Evolutionary conservation across 2,329 filamentous ascomycete species (phyloP).

Genomic region (Daldinia sp.): DNA sequence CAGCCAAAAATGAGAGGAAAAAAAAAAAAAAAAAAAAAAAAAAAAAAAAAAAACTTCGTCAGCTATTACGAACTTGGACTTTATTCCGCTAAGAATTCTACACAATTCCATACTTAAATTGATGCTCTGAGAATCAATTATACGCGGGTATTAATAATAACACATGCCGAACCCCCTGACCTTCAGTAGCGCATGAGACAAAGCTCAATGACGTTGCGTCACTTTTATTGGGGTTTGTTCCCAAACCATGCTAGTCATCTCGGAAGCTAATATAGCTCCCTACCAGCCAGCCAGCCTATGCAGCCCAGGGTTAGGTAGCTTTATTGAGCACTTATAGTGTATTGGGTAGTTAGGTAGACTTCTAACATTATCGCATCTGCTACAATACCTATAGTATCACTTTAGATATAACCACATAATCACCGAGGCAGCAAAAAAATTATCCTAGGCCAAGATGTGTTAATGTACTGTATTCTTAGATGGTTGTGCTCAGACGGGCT

Average conservation of each 20-base stretch:
- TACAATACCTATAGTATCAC: background rate
- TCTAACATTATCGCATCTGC: background rate
- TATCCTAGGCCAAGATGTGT: too few relatives aligned
- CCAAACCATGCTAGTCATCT: slow-evolving; percentile 27
- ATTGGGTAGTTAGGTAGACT: background rate
- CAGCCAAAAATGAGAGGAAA: background rate
- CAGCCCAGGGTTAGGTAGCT: background rate
- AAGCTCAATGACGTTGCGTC: slow-evolving; percentile 30
- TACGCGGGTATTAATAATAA: background rate
- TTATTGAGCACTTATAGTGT: background rate
- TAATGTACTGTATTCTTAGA: too few relatives aligned
- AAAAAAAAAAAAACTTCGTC: background rate
- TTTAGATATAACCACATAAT: too few relatives aligned
- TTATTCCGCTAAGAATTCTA: background rate
- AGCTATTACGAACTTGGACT: background rate
- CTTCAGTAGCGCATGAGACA: slow-evolving; percentile 17
- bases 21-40: background rate
- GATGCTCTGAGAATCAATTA: background rate
- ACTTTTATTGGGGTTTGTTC: slow-evolving; percentile 24
- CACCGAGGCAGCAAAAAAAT: too few relatives aligned
- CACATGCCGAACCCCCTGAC: slow-evolving; percentile 7
- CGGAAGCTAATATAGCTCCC: slow-evolving; percentile 37
- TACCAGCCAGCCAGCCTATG: background rate
- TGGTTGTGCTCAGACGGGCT: background rate
- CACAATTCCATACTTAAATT: background rate